These are phyloP conservation scores for Pleurotus eryngii DNA, from an alignment of 768 basidiomycete genomes.

Conservation along the genomic window DNA sequence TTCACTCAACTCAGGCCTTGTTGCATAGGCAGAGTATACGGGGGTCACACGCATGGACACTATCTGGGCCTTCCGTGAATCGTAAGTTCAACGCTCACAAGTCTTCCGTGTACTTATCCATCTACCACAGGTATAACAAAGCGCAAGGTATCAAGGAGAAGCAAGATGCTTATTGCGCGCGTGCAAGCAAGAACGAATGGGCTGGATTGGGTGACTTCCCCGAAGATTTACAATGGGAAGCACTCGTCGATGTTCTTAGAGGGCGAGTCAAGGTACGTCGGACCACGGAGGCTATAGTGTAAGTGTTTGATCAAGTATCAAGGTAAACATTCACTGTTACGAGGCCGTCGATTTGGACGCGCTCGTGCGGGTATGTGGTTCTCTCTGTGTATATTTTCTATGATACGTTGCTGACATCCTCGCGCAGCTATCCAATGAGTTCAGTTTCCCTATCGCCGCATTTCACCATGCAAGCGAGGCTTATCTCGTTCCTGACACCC, in stretches of 20 bases:
- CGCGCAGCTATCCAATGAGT: constrained; percentile 53
- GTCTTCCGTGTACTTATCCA: constrained; percentile 15
- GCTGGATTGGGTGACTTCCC: constrained; percentile 53
- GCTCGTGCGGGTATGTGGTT: constrained; percentile 50
- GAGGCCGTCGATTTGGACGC: constrained; percentile 69
- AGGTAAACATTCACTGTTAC: constrained; percentile 59
- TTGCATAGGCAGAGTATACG: constrained; percentile 38
- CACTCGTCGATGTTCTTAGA: constrained; percentile 71
- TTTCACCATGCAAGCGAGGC: constrained; percentile 82
- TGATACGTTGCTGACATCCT: background rate
- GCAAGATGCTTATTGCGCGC: constrained; percentile 63
- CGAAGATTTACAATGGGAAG: constrained; percentile 69
- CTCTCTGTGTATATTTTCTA: background rate
- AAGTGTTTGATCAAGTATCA: constrained; percentile 11
- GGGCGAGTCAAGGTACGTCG: constrained; percentile 63
- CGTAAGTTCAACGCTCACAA: constrained; percentile 26
- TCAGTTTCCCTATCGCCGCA: constrained; percentile 69
- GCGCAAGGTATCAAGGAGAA: constrained; percentile 58
- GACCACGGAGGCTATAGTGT: background rate
- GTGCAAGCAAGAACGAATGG: constrained; percentile 48
- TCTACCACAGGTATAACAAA: constrained; percentile 46
- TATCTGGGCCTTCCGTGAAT: constrained; percentile 60
- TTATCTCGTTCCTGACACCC: constrained; percentile 78
- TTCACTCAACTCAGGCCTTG: too few relatives aligned
- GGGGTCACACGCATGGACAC: constrained; percentile 59